These are phyloP conservation scores for Rhizophora apiculata DNA, from an alignment of 345 rosid genomes.

Conservation along the genomic window DNA sequence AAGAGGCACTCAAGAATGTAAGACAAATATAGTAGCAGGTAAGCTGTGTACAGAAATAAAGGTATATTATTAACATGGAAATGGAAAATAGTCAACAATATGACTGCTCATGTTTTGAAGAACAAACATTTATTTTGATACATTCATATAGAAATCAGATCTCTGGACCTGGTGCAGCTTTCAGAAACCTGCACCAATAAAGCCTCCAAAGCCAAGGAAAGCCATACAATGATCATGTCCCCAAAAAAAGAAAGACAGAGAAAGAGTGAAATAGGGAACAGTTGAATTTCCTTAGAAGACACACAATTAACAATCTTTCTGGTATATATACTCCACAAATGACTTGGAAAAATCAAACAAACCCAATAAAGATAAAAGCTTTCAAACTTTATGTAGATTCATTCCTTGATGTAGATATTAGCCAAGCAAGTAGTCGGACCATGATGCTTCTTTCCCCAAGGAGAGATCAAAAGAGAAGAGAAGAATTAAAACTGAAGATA, in stretches of 20 bases:
- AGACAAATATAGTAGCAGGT: neutral
- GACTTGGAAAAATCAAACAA: slow-evolving; percentile 2
- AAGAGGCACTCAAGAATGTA: neutral
- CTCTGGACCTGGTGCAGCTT: slow-evolving; percentile 2
- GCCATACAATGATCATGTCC: neutral
- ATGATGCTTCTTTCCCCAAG: slow-evolving; percentile 59
- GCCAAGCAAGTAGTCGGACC: slow-evolving; percentile 49
- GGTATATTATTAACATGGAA: slow-evolving; percentile 11
- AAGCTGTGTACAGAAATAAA: slow-evolving; percentile 6
- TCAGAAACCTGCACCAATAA: slow-evolving; percentile 17
- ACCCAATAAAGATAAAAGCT: neutral
- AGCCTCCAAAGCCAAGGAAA: slow-evolving; percentile 1
- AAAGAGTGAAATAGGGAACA: neutral
- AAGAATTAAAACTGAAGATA: slow-evolving; percentile 2
- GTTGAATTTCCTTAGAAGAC: neutral
- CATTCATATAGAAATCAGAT: slow-evolving; percentile 17
- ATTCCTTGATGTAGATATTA: slow-evolving; percentile 5
- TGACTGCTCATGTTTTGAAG: neutral
- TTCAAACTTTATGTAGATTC: neutral
- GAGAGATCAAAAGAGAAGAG: slow-evolving; percentile 15
- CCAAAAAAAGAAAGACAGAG: neutral
- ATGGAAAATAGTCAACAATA: slow-evolving; percentile 10
- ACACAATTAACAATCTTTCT: neutral
- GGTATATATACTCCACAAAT: neutral
- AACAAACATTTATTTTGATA: slow-evolving; percentile 11